Base-by-base conservation (phyloP, 1,284 basidiomycete genomes). In the Puccinia sorghi region DNA sequence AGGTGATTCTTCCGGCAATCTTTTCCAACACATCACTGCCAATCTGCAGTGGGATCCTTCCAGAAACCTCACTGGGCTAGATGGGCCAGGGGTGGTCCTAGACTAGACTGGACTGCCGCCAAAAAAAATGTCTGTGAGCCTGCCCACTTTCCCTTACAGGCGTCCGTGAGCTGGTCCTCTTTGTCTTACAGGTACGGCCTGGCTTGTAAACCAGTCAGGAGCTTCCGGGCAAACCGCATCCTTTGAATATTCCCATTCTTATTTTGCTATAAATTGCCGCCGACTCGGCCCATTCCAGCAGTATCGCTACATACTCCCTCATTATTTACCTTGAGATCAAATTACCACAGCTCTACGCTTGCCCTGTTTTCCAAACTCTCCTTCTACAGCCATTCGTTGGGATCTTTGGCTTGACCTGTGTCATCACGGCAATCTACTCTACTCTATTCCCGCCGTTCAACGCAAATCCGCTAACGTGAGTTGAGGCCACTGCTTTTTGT, bases 231-330 rank as follows among this genome's bases (percentile, higher is more conserved):
- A n/a, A n/a, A 32, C 25, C 8, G 17, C 46, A 48, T 46, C 66
- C 43, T 69, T 69, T 32, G 66, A 52, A 22, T 52, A 32, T 69
- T 52, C 13, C 32, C 43, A 52, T 52, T 50, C 46, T 50, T 52
- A 46, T 69, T 69, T 69, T 69, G 13, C 50, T 69, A 69, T 69
- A 69, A 69, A 69, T 32, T 69, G 66, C 25, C 15, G 50, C 66
- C 66, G 46, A 69, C 43, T 69, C 66, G 50, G 66, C 46, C 50
- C 66, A 69, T 52, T 32, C 22, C 13, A 22, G 39, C 11, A 43
- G n/a, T n/a, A 39, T n/a, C 39, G 22, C 41, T 7, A 5, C 8
- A 61, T n/a, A 39, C 8, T 43, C 61, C 41, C 25, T 64, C 61
- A n/a, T n/a, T n/a, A 64, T 64, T 64, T 13, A 9, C 39, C 32